A percentile compares a stretch with the other conserved stretches of the same genome.
Evolutionary conservation across 2,329 filamentous ascomycete species (phyloP).

Genomic region (Arthrobotrys conoides): DNA sequence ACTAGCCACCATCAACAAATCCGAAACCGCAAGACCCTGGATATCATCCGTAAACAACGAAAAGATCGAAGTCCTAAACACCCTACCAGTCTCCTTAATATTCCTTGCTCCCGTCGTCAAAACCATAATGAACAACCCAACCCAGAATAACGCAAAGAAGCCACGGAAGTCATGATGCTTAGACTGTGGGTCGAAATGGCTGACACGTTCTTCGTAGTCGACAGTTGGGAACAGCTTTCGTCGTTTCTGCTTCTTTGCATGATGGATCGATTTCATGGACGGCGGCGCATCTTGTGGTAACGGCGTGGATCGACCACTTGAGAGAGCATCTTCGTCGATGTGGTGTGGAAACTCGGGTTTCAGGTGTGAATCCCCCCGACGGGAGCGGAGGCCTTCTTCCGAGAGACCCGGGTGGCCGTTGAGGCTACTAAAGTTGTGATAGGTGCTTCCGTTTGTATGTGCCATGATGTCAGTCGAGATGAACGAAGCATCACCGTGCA

Average conservation of each 20-base stretch:
- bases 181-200: constrained; percentile 92
- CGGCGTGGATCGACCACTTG: constrained; percentile 76
- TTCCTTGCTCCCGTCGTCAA: constrained; percentile 94
- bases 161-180: constrained; percentile 95
- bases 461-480: constrained; percentile 30
- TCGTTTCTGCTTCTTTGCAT: constrained; percentile 84
- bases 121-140: constrained; percentile 95
- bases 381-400: constrained; percentile 43
- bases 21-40: constrained; percentile 85
- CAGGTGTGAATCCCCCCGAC: constrained; percentile 41
- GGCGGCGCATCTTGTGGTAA: constrained; percentile 91
- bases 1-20: constrained; percentile 85
- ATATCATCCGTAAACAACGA: constrained; percentile 88
- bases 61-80: constrained; percentile 89
- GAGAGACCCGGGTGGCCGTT: constrained; percentile 35
- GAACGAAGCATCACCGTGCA: constrained; percentile 1
- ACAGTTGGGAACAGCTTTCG: constrained; percentile 92
- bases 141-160: constrained; percentile 99
- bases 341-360: constrained; percentile 40
- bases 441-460: constrained; percentile 44
- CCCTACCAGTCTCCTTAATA: constrained; percentile 91
- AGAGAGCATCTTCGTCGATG: constrained; percentile 53
- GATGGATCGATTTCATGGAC: constrained; percentile 87
- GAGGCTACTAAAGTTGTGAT: constrained; percentile 17
- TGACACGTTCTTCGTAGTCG: constrained; percentile 89